Evolutionary conservation across 306 rosid species (phyloP).

Genomic region (Pterocarpus macrocarpus): DNA sequence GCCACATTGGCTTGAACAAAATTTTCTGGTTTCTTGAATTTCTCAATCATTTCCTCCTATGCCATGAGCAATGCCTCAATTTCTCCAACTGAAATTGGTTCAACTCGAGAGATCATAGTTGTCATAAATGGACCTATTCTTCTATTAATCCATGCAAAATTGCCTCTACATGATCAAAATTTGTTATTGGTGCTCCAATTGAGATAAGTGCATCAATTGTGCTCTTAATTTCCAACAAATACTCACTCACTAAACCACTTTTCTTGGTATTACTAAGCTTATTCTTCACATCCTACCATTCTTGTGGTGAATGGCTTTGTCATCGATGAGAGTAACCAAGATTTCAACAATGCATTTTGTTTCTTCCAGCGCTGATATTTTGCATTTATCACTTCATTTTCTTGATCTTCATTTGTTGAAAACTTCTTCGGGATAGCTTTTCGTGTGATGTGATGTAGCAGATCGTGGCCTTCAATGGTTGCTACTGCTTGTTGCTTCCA

Average conservation of each 20-base stretch:
- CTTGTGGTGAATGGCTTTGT: too few relatives aligned
- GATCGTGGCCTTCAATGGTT: not conserved
- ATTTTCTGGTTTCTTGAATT: too few relatives aligned
- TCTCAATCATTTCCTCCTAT: too few relatives aligned
- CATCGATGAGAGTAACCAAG: not conserved
- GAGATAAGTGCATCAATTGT: not conserved
- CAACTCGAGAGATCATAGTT: not conserved
- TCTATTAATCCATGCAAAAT: not conserved
- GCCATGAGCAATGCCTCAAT: not conserved
- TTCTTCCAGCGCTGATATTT: not conserved
- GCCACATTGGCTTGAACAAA: too few relatives aligned
- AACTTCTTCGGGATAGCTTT: too few relatives aligned
- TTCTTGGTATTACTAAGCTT: not conserved
- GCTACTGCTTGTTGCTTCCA: not conserved
- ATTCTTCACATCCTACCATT: not conserved
- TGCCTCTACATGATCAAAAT: not conserved
- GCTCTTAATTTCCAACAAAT: too few relatives aligned
- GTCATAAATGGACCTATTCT: too few relatives aligned
- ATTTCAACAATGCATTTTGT: too few relatives aligned
- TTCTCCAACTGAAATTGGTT: not conserved
- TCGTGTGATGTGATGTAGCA: not conserved
- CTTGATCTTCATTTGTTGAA: not conserved
- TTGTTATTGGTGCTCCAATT: too few relatives aligned
- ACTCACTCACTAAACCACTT: not conserved
- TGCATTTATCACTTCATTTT: too few relatives aligned